phyloP scores from a whole-genome alignment of 164 flowering plant genomes.

The Tinospora cordifolia region DNA sequence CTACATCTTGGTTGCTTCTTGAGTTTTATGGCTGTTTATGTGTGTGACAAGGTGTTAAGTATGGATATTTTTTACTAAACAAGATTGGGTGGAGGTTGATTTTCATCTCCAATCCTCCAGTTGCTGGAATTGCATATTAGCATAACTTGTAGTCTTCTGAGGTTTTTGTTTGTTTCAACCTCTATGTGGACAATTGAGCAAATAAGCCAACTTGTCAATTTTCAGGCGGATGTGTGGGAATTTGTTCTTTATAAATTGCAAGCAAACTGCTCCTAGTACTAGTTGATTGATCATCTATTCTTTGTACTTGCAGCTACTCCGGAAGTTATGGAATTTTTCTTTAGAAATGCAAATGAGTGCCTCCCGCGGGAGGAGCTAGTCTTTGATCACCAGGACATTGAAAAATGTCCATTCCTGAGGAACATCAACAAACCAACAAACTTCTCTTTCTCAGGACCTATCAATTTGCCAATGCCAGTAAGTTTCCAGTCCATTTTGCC shows the following conservation, averaged over 20 bases:
- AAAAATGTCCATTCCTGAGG: slow-evolving; percentile 67
- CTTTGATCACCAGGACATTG: slow-evolving; percentile 37
- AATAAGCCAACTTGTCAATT: not conserved
- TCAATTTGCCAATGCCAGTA: slow-evolving; percentile 37
- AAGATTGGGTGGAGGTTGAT: no score
- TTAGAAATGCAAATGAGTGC: slow-evolving; percentile 15
- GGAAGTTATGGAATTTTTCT: slow-evolving; percentile 27
- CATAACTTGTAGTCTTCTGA: not conserved
- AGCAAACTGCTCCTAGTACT: not conserved
- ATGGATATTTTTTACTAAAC: no score
- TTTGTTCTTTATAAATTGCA: not conserved
- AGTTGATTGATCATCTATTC: not conserved
- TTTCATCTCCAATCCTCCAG: no score
- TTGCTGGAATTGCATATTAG: no score
- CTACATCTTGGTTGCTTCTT: no score
- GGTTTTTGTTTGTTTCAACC: not conserved
- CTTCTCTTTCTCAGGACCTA: slow-evolving; percentile 46
- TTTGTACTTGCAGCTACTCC: slow-evolving; percentile 7
- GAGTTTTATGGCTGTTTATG: no score
- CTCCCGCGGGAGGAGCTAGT: slow-evolving; percentile 1
- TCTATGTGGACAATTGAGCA: not conserved
- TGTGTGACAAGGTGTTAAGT: no score
- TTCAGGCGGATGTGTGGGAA: not conserved
- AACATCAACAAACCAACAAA: slow-evolving; percentile 68
- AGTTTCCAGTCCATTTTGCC: slow-evolving; percentile 16